Evolutionary conservation across 2,329 filamentous ascomycete genomes (phyloP), one percentile per base, ranked within the genome.

Genomic region (Fusarium fujikuroi): DNA sequence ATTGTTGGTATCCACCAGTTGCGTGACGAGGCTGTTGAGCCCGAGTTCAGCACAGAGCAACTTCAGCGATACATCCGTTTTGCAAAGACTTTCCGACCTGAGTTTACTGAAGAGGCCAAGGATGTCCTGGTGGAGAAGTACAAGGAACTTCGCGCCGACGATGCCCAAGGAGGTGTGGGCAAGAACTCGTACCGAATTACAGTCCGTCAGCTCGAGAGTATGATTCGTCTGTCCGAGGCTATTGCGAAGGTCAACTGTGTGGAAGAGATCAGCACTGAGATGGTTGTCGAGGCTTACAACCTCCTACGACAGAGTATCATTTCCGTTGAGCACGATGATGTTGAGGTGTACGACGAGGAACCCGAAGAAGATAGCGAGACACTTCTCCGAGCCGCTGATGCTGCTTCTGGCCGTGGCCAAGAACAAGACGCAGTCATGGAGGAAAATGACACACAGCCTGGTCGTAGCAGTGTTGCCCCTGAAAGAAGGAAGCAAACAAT

Each of bases 231-330:
- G 63, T 95, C 93, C 61, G 96, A 99, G 83, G 96, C 96, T n/a
- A 98, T 99, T 75, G 96, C 96, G 66, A 98, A 98, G 83, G 94
- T 95, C 66, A 98, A 97, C 80, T 99, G 96, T 80, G 94, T 97
- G 19, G 93, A 95, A 77, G 95, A 98, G 72, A 93, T 99, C 69
- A 91, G 91, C 0, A 88, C 93, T 3, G 89, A 90, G 1, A 97
- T 98, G 83, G 96, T 99, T 21, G 89, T 92, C 44, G 96, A 99
- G 83, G 96, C 95, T 0, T 98, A 92, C 82, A 94, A 96, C 76
- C 88, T 99, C 15, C 89, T 99, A 18, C 88, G 95, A 46, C 95
- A 98, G 83, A 96, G 93, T 82, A 99, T 99, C 81, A 98, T 99
- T 78, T 96, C 93, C 4, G 96, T 99, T 32, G 96, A 99, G 83